Base-by-base conservation (phyloP, 208 protist species). In the Trypanosoma scelopori region DNA sequence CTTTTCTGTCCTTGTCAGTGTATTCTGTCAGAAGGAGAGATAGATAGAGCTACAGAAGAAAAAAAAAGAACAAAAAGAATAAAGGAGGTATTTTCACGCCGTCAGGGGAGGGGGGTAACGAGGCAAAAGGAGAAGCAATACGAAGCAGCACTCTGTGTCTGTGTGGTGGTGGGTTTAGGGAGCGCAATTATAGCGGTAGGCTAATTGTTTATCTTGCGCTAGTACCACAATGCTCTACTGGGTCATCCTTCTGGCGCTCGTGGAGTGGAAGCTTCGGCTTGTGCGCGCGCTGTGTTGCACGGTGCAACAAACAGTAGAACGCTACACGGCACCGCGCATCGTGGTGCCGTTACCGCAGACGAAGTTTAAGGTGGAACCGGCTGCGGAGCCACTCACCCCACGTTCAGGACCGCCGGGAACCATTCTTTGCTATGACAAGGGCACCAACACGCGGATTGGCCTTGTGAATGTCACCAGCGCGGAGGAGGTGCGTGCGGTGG, bases 371-470 rank as follows among this genome's bases (percentile, higher is more conserved):
- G 65, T 47, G 15, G 32, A 60, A 18, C 85, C 90, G 3, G 68
- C 80, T 3, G 37, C 76, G 12, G 50, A 81, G 50, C 68, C 79
- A 13, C 90, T 95, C 30, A 82, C 80, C 57, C 90, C 90, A 5
- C 80, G 71, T 61, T 75, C 90, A 13, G 86, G 64, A 9, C 84
- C 85, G 1, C 75, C 85, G 35, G 85, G 81, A 15, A 78, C 79
- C n/a, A 92, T 95, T 65, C 85, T 86, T 65, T 95, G 87, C 72
- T 95, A 92, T 55, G 90, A 95, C 70, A 95, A 95, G 74, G 90
- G 90, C 46, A 93, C 85, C 20, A 95, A 95, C 61, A 60, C 59
- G 15, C 85, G 80, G 3, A 81, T 95, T 61, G 90, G 90, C 55
- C 62, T 67, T 5, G 90, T 93, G 30, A 84, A 82, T 67, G 79